Base-by-base conservation (phyloP, 306 rosid species). In the Citrullus mucosospermus region DNA sequence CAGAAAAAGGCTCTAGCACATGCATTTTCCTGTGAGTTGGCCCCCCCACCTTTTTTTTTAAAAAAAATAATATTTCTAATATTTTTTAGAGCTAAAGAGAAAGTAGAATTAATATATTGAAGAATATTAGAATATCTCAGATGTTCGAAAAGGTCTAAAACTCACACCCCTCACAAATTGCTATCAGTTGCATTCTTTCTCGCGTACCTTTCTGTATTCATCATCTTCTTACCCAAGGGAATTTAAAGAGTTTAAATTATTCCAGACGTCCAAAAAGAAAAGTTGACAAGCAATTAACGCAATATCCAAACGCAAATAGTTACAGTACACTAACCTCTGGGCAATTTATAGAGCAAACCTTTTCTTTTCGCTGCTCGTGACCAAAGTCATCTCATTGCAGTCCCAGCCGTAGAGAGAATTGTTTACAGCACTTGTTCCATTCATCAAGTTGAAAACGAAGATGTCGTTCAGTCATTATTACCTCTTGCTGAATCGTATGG, bases 361-460 rank as follows among this genome's bases (percentile, higher is more conserved):
- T 18, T 65, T 68, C 12, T 18, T 8, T 66, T 17, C 13, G 9
- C 75, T 9, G 53, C 36, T 68, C 18, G 36, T 68, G 9, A 46
- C 38, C n/a, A 12, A 6, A 13, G 9, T 70, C 57, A 39, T 68
- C 57, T 44, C 57, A 41, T 78, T 17, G 56, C 97, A 90, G 98
- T 95, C 85, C 97, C 96, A 6, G 90, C 86, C 2, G 91, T 83
- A 30, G 89, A 95, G 85, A 91, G 88, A 81, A 73, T 95, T 32
- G 93, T 92, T 14, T 91, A 90, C 75, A 92, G 99, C 82, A 92
- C 99, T 63, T 95, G 99, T 78, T 91, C 97, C 41, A 69, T 88
- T 77, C 86, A 91, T 89, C 93, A 91, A 84, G 68, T 80, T 13
- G 98, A 91, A 81, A 96, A 92, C 25, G 99, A 95, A 79, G 93